Conservation (phyloP, 2,329 filamentous ascomycete species). For the Trichoderma citrinoviride region DNA sequence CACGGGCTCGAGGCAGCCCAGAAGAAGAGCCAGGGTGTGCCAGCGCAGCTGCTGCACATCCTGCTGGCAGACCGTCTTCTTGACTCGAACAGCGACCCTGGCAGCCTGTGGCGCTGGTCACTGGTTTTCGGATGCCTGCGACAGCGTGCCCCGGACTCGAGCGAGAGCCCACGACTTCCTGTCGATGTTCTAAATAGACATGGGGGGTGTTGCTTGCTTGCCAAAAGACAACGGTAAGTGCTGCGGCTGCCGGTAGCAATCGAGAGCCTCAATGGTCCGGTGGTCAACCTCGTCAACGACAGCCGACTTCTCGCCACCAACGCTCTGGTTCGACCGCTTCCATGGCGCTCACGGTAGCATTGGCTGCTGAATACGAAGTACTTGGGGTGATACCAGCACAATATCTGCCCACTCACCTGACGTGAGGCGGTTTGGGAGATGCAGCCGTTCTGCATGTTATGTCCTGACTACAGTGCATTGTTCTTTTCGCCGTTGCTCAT, state of each 20-base stretch:
- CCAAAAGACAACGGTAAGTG: not conserved
- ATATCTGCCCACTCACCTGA: not conserved
- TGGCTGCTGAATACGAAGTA: not conserved
- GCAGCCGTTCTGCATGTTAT: not conserved
- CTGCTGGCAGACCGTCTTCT: slow-evolving; percentile 8
- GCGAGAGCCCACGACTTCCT: slow-evolving; percentile 3
- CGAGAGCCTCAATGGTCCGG: not conserved
- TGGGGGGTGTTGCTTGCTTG: not conserved
- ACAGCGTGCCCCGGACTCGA: slow-evolving; percentile 16
- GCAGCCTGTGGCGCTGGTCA: slow-evolving; percentile 17
- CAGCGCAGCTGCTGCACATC: not conserved
- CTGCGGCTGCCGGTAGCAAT: not conserved
- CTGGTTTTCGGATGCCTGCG: slow-evolving; percentile 18
- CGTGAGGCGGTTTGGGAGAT: not conserved
- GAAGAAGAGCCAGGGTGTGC: not conserved
- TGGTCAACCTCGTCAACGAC: not conserved
- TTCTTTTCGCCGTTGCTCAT: not conserved
- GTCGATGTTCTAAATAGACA: slow-evolving; percentile 4
- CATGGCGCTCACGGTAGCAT: not conserved
- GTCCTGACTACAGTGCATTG: not conserved
- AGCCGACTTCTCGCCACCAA: slow-evolving; percentile 17
- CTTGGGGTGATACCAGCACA: not conserved
- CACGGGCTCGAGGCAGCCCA: slow-evolving; percentile 1
- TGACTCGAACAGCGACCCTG: slow-evolving; percentile 9
- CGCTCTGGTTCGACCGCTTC: not conserved